These are phyloP conservation scores for Apiotrichum akiyoshidainum DNA, from an alignment of 1,284 basidiomycete species.

Conservation along the genomic window DNA sequence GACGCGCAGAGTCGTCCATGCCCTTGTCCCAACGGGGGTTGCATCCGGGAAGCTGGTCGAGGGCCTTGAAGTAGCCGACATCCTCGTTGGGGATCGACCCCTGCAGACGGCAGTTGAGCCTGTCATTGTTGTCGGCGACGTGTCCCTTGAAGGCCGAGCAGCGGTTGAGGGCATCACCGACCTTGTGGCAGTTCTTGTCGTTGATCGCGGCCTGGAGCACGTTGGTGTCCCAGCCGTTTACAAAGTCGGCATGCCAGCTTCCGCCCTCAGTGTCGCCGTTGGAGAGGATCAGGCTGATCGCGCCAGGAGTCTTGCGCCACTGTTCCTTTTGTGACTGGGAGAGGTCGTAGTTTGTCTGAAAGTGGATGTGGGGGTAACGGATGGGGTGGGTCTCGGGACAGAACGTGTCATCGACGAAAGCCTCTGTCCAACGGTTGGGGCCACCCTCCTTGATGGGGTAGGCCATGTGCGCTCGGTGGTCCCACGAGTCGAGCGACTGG, in stretches of 20 bases:
- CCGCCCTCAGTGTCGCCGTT: slow-evolving; percentile 41
- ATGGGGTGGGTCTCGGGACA: slow-evolving; percentile 38
- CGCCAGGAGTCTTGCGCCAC: slow-evolving; percentile 15
- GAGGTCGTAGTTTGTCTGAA: slow-evolving; percentile 25
- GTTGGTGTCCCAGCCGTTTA: slow-evolving; percentile 27
- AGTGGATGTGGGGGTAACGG: slow-evolving; percentile 44
- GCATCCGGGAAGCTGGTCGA: slow-evolving; percentile 17
- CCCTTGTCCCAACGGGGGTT: slow-evolving; percentile 14
- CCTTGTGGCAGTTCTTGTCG: slow-evolving; percentile 12
- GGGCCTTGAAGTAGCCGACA: slow-evolving; percentile 7
- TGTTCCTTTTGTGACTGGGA: neutral
- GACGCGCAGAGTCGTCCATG: slow-evolving; percentile 1
- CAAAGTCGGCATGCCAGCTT: slow-evolving; percentile 43
- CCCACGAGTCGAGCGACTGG: slow-evolving; percentile 31
- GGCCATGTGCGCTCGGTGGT: slow-evolving; percentile 46
- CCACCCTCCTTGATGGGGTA: slow-evolving; percentile 29
- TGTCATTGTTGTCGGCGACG: slow-evolving; percentile 5
- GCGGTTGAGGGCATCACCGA: slow-evolving; percentile 3
- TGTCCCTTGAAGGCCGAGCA: slow-evolving; percentile 2
- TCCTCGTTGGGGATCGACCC: slow-evolving; percentile 20
- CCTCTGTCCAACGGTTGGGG: slow-evolving; percentile 17
- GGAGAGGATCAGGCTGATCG: slow-evolving; percentile 34
- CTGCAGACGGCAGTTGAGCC: slow-evolving; percentile 7
- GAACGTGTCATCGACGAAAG: slow-evolving; percentile 15
- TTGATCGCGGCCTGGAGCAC: neutral